Base-by-base conservation (phyloP, 305 asterid species). In the Lippia alba region DNA sequence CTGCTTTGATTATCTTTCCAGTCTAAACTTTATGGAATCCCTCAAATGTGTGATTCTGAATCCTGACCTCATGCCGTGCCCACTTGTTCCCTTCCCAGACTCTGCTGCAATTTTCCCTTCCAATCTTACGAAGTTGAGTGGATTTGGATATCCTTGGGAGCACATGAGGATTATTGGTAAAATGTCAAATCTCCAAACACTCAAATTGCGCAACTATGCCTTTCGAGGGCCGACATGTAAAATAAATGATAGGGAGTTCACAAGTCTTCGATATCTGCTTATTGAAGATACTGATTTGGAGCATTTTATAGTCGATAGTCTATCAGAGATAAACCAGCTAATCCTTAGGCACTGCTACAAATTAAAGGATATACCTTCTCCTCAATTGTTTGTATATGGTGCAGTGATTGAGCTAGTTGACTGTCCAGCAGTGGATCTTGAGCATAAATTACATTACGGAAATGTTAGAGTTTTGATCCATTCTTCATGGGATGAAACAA, bases 121-220 rank as follows among this genome's bases (percentile, higher is more conserved):
- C 11, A 70, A 16, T 34, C 40, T 34, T 6, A 34, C 4, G 12
- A 69, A 63, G 40, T 7, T 70, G 18, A 74, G 59, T 18, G 14
- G n/a, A n/a, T n/a, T 56, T 4, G 40, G 51, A 15, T 54, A 51
- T 54, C 78, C 69, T 6, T 67, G 75, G 81, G 40, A 34, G 6
- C 6, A 34, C 40, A 34, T 34, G 40, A 34, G 40, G 6, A 6
- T 34, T 34, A 34, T 34, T 34, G 40, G 4, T 34, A 3, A 34
- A 34, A 2, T 34, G 40, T 6, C 40, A 34, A 34, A 34, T 34
- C 40, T 34, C 6, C 3, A 34, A 2, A 6, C 6, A 6, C 40
- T 34, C 40, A 34, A 34, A 34, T 34, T 34, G 40, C 40, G 40
- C 6, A 6, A 6, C 40, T 34, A 34, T 34, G 6, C 40, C 3